phyloP scores from a whole-genome alignment of 208 protist genomes.

The Tritrichomonas foetus region DNA sequence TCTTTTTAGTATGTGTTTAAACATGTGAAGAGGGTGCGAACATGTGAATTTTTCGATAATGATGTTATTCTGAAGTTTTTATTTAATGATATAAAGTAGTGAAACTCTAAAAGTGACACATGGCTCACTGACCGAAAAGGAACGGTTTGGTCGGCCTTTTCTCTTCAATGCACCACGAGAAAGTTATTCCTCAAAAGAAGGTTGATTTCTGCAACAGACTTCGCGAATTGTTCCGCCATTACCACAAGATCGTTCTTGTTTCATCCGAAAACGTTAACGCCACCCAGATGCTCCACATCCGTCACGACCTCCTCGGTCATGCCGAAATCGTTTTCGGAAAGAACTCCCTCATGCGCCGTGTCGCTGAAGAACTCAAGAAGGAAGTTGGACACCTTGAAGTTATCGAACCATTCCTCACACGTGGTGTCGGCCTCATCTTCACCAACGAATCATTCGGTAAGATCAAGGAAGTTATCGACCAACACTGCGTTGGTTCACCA shows the following conservation, averaged over 20 bases:
- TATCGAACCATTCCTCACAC: neutral
- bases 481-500: constrained; percentile 47
- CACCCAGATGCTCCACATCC: neutral
- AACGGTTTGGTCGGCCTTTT: too few species aligned
- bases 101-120: too few species aligned
- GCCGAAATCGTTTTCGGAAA: neutral
- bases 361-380: neutral
- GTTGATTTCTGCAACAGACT: neutral
- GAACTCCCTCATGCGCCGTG: neutral
- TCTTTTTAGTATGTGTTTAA: too few species aligned
- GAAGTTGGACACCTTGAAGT: neutral
- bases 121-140: too few species aligned
- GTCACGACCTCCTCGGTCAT: neutral
- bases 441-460: neutral
- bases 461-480: neutral
- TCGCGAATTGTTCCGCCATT: neutral
- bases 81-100: too few species aligned
- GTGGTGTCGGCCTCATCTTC: neutral
- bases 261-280: neutral
- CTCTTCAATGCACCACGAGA: neutral
- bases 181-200: neutral
- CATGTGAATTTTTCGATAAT: too few species aligned
- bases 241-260: neutral
- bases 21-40: too few species aligned
- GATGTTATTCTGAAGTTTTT: too few species aligned